Base-by-base conservation (phyloP, 2,329 filamentous ascomycete genomes). In the Fusarium sp. region DNA sequence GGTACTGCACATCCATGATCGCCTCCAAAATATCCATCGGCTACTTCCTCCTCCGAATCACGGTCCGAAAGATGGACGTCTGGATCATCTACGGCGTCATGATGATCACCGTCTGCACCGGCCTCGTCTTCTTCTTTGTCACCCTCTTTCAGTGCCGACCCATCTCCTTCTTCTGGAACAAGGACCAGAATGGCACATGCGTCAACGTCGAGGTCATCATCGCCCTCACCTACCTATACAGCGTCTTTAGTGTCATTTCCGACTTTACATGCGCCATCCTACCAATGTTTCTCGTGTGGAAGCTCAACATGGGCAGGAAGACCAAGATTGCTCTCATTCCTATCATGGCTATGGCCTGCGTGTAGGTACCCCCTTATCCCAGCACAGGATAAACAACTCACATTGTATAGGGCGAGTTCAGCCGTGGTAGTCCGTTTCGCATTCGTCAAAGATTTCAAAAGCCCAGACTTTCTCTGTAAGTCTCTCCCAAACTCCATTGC, bases 331-430 rank as follows among this genome's bases (percentile, higher is more conserved):
- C 88, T 3, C 81, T 91, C 24, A 86, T 86, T 11, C 83, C 84
- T 7, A 84, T 92, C 52, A 81, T 92, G 59, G 84, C 85, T 8
- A 86, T 92, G 82, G 91, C 89, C 31, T 89, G 89, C 74, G 77
- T 87, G 86, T 84, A 78, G 70, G 81, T 82, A 29, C 56, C 14
- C 27, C 20, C 33, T n/a, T 63, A 18, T 5, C 14, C 54, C 7
- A 11, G 29, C n/a, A 22, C 14, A 39, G 11, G 22, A 35, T 39
- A 39, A 37, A n/a, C 1, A 62, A 50, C 75, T 79, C 58, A 79
- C 64, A 63, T 16, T 33, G 29, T 39, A 50, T 58, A 86, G 85
- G 24, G 85, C 85, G n/a, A 86, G 85, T 69, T 79, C 82, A 5
- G 86, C 84, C 5, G 84, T 87, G 2, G 78, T 85, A 5, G 82